A percentile compares a stretch with the other conserved stretches of the same genome.
Conservation (phyloP, 1,284 basidiomycete species). For the Ceratobasidium sp. region DNA sequence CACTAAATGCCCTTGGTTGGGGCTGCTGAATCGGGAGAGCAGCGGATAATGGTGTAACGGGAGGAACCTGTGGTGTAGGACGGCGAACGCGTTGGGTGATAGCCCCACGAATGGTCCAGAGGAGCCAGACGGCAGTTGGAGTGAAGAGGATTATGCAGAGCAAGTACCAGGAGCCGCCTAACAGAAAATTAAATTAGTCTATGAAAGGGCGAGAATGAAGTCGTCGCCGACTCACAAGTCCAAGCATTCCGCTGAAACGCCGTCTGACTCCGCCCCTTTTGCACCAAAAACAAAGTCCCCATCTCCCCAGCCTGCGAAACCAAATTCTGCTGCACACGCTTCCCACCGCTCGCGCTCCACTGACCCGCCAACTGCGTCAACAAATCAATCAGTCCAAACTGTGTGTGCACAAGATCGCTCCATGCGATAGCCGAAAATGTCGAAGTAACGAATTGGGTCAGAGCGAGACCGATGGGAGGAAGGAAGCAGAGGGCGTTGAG, state of each 20-base stretch:
- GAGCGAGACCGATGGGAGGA: conserved; percentile 25
- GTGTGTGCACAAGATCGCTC: conserved; percentile 38
- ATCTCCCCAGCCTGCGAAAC: conserved; percentile 2
- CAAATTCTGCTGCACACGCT: not conserved
- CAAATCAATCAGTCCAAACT: conserved; percentile 30
- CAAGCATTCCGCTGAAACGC: conserved; percentile 33
- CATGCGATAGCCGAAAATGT: conserved; percentile 38
- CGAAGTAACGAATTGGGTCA: conserved; percentile 37
- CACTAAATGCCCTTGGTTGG: conserved; percentile 26
- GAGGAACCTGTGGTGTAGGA: conserved; percentile 10
- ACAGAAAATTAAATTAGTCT: not conserved
- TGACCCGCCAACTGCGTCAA: not conserved
- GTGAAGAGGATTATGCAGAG: conserved; percentile 39
- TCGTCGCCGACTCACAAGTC: conserved; percentile 17
- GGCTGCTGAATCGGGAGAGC: not conserved
- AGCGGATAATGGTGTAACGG: not conserved
- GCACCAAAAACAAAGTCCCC: conserved; percentile 31
- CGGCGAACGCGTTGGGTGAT: conserved; percentile 22
- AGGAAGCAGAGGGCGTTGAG: conserved; percentile 27
- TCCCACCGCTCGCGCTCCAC: not conserved
- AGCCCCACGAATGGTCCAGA: conserved; percentile 19
- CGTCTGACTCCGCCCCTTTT: conserved; percentile 25
- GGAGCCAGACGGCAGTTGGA: conserved; percentile 33
- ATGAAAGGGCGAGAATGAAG: not conserved
- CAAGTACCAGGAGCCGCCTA: conserved; percentile 37